Evolutionary conservation across 768 basidiomycete species (phyloP).

Genomic region (Kwoniella shandongensis): DNA sequence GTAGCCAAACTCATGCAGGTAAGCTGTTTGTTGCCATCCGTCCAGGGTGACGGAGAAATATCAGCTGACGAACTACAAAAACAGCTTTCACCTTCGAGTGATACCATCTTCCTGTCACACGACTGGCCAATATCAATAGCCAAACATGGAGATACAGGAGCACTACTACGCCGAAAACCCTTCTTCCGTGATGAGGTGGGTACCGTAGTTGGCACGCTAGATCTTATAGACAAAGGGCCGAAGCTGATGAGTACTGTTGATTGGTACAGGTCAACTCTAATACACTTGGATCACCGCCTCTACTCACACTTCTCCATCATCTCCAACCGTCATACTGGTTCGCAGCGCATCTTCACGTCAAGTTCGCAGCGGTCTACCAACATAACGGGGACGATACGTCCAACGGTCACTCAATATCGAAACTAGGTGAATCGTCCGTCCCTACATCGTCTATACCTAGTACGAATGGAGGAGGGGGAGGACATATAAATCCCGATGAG

Average conservation of each 20-base stretch:
- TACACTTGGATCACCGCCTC: constrained; percentile 78
- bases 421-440: constrained; percentile 1
- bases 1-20: constrained; percentile 70
- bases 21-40: too few species aligned
- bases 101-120: constrained; percentile 81
- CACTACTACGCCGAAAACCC: constrained; percentile 71
- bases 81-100: constrained; percentile 24
- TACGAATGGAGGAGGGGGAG: neutral
- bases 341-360: constrained; percentile 82
- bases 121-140: constrained; percentile 93
- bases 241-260: too few species aligned
- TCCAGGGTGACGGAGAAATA: too few species aligned
- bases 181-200: constrained; percentile 68
- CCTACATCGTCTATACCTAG: neutral
- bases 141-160: constrained; percentile 68
- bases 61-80: too few species aligned
- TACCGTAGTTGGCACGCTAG: too few species aligned
- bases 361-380: constrained; percentile 67
- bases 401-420: neutral
- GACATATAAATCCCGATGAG: constrained; percentile 50
- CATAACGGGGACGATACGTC: constrained; percentile 26
- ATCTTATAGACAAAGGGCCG: too few species aligned
- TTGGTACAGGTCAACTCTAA: constrained; percentile 59
- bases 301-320: constrained; percentile 71
- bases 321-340: constrained; percentile 88